Percentiles rank a stretch among this genome's conserved stretches.
These are phyloP conservation scores for Dothistroma septosporum DNA, from an alignment of 2,329 filamentous ascomycete species.

Conservation along the genomic window DNA sequence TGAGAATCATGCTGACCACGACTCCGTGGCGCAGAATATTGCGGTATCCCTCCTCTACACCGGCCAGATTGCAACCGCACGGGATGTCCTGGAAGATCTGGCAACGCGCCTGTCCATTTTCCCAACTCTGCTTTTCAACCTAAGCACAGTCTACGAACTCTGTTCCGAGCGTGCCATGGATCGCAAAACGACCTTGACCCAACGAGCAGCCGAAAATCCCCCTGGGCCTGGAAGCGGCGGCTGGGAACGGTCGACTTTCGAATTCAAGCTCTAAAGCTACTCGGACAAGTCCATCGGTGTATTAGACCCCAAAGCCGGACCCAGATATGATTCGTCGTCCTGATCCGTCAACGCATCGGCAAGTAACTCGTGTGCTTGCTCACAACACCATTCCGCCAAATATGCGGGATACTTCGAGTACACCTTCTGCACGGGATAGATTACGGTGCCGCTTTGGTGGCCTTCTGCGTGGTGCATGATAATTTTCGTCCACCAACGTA, in stretches of 20 bases:
- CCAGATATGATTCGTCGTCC: not conserved
- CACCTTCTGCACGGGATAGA: not conserved
- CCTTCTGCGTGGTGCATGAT: not conserved
- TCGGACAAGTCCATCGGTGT: not conserved
- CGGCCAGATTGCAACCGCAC: conserved; percentile 69
- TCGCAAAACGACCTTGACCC: conserved; percentile 65
- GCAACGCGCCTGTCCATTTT: conserved; percentile 63
- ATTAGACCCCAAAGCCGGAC: not conserved
- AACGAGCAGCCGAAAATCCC: conserved; percentile 20
- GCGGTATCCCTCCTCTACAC: conserved; percentile 82
- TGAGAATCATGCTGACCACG: conserved; percentile 49
- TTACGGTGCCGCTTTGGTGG: not conserved
- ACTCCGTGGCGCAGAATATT: conserved; percentile 75
- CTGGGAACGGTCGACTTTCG: conserved; percentile 30
- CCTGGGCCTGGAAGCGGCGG: conserved; percentile 26
- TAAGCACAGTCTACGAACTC: conserved; percentile 87
- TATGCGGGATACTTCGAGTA: not conserved
- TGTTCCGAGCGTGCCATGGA: conserved; percentile 71
- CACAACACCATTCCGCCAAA: not conserved
- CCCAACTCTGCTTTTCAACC: conserved; percentile 78
- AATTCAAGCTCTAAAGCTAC: conserved; percentile 31
- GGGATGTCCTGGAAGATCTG: conserved; percentile 61
- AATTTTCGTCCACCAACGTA: not conserved
- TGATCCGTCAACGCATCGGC: not conserved
- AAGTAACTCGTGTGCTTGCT: not conserved